Conservation (phyloP, 345 rosid genomes). For the Schrenkiella parvula region DNA sequence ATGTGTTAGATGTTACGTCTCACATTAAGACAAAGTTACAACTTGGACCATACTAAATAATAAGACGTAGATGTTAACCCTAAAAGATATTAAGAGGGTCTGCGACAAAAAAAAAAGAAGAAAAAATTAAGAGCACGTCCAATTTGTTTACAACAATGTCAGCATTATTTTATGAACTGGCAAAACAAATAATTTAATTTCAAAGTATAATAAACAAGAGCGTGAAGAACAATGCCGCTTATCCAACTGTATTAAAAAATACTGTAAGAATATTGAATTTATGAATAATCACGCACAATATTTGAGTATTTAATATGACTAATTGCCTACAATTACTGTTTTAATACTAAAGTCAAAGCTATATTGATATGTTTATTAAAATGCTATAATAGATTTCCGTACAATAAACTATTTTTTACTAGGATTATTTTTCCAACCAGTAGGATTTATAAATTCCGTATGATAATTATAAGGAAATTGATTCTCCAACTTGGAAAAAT, state of each 20-base stretch:
- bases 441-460: neutral
- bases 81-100: neutral
- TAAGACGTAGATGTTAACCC: neutral
- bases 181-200: neutral
- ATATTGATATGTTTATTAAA: neutral
- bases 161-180: neutral
- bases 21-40: neutral
- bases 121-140: neutral
- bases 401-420: neutral
- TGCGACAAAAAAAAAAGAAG: neutral
- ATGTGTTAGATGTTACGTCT: neutral
- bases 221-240: constrained; percentile 9
- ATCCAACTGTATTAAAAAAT: neutral
- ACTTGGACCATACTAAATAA: neutral
- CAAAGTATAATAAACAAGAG: neutral
- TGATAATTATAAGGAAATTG: constrained; percentile 3
- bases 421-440: neutral
- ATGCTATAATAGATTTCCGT: neutral
- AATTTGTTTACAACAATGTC: neutral
- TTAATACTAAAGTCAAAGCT: constrained; percentile 8
- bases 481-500: constrained; percentile 10
- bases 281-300: neutral
- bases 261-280: neutral
- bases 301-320: neutral
- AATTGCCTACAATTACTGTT: neutral